Evolutionary conservation across 2,329 filamentous ascomycete genomes (phyloP).

Genomic region (Microdochium nivale): DNA sequence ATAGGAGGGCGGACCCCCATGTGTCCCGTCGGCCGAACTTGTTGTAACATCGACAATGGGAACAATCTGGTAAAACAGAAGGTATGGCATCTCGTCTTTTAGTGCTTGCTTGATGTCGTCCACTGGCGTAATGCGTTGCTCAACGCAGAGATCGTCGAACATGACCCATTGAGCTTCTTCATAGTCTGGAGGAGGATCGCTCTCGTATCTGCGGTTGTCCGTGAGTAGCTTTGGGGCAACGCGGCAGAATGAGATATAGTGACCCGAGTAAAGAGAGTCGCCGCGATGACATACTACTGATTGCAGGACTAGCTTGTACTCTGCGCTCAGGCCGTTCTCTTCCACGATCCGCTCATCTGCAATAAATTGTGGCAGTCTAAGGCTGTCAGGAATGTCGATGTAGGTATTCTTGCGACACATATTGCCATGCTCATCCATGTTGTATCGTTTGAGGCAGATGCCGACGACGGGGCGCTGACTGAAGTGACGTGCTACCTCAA

Average conservation of each 20-base stretch:
- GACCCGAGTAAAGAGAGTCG: conserved; percentile 75
- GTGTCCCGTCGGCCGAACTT: conserved; percentile 36
- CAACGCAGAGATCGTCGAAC: conserved; percentile 74
- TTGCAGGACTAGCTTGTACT: conserved; percentile 88
- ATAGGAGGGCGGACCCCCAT: conserved; percentile 50
- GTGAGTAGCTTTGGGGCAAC: conserved; percentile 57
- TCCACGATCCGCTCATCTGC: conserved; percentile 63
- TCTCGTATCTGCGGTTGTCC: conserved; percentile 47
- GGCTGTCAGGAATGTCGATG: conserved; percentile 76
- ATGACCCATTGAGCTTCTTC: conserved; percentile 75
- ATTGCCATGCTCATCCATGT: conserved; percentile 59
- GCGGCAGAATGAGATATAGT: conserved; percentile 82
- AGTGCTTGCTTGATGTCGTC: conserved; percentile 71
- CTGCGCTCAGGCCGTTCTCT: conserved; percentile 64
- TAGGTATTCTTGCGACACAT: conserved; percentile 69
- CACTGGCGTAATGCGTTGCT: conserved; percentile 64
- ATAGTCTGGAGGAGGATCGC: conserved; percentile 55
- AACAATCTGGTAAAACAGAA: conserved; percentile 91
- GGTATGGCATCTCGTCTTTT: conserved; percentile 82
- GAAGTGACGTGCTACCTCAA: conserved; percentile 84
- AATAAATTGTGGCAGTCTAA: conserved; percentile 86
- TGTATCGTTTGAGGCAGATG: conserved; percentile 88
- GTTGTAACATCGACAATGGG: conserved; percentile 66
- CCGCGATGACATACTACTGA: conserved; percentile 90
- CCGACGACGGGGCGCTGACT: conserved; percentile 78